Base-by-base conservation (phyloP, 78 protist species). In the Acrasis kona region DNA sequence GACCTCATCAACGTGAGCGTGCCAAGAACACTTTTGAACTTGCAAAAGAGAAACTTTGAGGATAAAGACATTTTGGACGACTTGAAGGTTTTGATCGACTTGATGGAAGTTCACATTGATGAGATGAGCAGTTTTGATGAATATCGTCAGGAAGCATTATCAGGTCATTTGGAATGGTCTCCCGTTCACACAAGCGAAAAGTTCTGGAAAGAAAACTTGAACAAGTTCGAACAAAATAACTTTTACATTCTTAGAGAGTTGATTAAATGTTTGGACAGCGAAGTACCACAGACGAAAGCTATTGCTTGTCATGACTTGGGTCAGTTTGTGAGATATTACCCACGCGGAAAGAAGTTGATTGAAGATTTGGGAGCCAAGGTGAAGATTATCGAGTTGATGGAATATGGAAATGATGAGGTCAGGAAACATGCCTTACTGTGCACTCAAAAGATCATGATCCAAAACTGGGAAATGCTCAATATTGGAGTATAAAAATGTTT, bases 251-350 rank as follows among this genome's bases (percentile, higher is more conserved):
- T 77, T 4, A 71, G 41, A 38, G 77, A 70, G 28, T 65, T 79
- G 12, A 2, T 27, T 19, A 39, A 68, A 3, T 7, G 34, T 39
- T 39, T 5, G 7, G 65, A 71, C 5, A 9, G 5, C 34, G 39
- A 9, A 5, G 39, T 7, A 5, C 5, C 8, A 7, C 9, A 71
- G 39, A 5, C 30, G 7, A 71, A 31, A 4, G 91, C 96, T 6
- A 80, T 95, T 38, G 97, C 95, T 27, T 86, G 88, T 67, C 90
- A 92, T 67, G 97, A 95, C 78, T 4, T 94, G 31, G 96, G 96
- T 61, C 91, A 92, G 72, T 92, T 92, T 39, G 88, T 78, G 32
- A 39, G 89, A 41, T 50, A 58, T 76, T 92, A 94, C 81, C 88
- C 86, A 19, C 74, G 80, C 38, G 98, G 98, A 35, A 84, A 86